Evolutionary conservation across 345 rosid genomes (phyloP).

Genomic region (Bretschneidera sinensis): DNA sequence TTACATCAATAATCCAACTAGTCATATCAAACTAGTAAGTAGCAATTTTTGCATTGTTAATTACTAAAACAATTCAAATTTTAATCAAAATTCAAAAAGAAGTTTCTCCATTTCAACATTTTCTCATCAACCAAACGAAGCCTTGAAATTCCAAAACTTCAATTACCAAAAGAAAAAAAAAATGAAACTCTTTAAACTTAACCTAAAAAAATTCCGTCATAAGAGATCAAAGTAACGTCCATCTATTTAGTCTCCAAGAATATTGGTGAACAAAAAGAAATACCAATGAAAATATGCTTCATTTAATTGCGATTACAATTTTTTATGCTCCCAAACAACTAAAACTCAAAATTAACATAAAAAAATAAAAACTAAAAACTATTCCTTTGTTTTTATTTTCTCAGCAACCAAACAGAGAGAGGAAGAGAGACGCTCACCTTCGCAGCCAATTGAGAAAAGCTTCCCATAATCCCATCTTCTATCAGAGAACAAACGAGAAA

Average conservation of each 20-base stretch:
- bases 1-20: no score
- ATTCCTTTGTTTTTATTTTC: neutral
- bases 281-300: no score
- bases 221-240: no score
- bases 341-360: neutral
- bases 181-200: neutral
- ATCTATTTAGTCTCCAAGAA: no score
- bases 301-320: neutral
- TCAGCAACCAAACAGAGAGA: neutral
- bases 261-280: no score
- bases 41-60: neutral
- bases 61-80: neutral
- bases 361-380: neutral
- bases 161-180: neutral
- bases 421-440: slow-evolving; percentile 25
- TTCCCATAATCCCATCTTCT: slow-evolving; percentile 49
- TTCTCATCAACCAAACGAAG: neutral
- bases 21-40: no score
- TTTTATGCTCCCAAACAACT: neutral
- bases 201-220: no score
- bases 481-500: slow-evolving; percentile 6
- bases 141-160: neutral
- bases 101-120: no score
- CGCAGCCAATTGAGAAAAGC: slow-evolving; percentile 58
- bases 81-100: no score